phyloP scores from a whole-genome alignment of 352 stramenopile species.

The Globisporangium parvum region DNA sequence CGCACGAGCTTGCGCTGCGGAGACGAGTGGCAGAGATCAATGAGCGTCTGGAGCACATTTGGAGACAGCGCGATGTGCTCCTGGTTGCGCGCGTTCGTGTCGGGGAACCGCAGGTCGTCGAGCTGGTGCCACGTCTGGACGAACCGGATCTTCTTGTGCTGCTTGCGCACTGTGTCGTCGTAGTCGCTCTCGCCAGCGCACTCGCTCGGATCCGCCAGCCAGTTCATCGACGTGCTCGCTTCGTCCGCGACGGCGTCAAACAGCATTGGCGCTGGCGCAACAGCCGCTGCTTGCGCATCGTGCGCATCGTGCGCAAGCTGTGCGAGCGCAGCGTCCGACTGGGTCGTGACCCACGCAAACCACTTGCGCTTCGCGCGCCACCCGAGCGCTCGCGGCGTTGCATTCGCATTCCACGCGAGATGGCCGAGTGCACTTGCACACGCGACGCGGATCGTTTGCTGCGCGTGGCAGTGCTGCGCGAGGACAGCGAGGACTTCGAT shows the following conservation, averaged over 20 bases:
- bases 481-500: conserved; percentile 58
- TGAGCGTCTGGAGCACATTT: conserved; percentile 39
- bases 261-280: conserved; percentile 1
- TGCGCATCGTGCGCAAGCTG: conserved; percentile 14
- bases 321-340: conserved; percentile 29
- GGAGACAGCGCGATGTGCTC: conserved; percentile 58
- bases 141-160: conserved; percentile 46
- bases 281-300: too few relatives aligned
- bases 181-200: conserved; percentile 35
- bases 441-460: conserved; percentile 32
- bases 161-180: conserved; percentile 9
- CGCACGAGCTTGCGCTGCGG: too few relatives aligned
- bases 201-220: conserved; percentile 40
- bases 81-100: conserved; percentile 51
- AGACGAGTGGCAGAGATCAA: conserved; percentile 30
- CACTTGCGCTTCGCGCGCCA: conserved; percentile 66
- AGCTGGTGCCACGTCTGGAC: conserved; percentile 47
- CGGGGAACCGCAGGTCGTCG: conserved; percentile 28
- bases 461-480: conserved; percentile 25
- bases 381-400: conserved; percentile 40
- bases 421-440: conserved; percentile 48
- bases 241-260: conserved; percentile 57
- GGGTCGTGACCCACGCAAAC: conserved; percentile 41
- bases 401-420: conserved; percentile 66
- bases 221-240: conserved; percentile 36